phyloP scores from a whole-genome alignment of 495 filamentous ascomycete species.

The Aspergillus homomorphus region DNA sequence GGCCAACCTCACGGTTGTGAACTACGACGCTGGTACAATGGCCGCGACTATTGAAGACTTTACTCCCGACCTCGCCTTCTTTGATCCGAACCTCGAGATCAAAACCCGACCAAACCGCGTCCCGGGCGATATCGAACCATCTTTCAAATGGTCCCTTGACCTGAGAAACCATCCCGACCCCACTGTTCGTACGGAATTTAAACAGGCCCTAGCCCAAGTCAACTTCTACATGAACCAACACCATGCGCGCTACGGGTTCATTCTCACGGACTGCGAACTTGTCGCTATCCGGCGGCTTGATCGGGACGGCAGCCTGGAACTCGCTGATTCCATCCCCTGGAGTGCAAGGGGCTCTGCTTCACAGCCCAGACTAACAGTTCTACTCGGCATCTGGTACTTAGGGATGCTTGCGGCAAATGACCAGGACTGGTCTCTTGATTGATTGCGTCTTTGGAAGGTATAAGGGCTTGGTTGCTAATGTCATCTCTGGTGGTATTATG shows the following conservation, averaged over 20 bases:
- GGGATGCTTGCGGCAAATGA: constrained; percentile 24
- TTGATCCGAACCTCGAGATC: constrained; percentile 1
- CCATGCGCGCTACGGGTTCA: constrained; percentile 15
- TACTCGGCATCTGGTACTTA: constrained; percentile 22
- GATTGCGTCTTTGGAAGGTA: too few relatives aligned
- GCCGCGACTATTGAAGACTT: constrained; percentile 6
- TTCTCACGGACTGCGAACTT: constrained; percentile 22
- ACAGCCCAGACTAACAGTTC: constrained; percentile 13
- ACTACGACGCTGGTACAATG: constrained; percentile 8
- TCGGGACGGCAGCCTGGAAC: constrained; percentile 12
- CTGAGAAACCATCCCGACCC: too few relatives aligned
- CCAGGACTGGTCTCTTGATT: constrained; percentile 13
- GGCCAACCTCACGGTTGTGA: constrained; percentile 3
- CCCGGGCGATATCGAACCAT: constrained; percentile 16
- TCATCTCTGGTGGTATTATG: too few relatives aligned
- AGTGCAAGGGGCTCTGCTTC: constrained; percentile 2
- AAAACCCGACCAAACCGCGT: constrained; percentile 15
- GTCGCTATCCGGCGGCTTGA: constrained; percentile 20
- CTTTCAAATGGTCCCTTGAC: constrained; percentile 17
- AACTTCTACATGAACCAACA: constrained; percentile 19
- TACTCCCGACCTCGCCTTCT: constrained; percentile 16
- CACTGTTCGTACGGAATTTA: not conserved
- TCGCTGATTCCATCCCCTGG: constrained; percentile 15
- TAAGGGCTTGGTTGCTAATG: too few relatives aligned
- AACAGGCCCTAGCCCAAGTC: constrained; percentile 12